A percentile compares a stretch with the other conserved stretches of the same genome.
These are phyloP conservation scores for Didymella keratinophila DNA, from an alignment of 2,329 filamentous ascomycete genomes.

Conservation along the genomic window DNA sequence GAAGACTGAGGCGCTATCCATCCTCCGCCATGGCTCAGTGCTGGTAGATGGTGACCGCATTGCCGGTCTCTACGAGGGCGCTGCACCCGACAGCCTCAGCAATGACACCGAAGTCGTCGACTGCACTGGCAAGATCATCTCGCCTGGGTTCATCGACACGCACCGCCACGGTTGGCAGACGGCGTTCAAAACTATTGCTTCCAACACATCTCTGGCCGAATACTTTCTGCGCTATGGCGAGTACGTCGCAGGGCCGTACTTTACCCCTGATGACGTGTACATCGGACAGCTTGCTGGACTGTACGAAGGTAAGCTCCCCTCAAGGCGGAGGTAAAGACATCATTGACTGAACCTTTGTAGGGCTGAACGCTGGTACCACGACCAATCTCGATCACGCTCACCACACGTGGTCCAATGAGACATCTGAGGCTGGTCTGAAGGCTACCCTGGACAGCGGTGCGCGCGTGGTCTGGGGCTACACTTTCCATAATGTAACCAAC, in stretches of 20 bases:
- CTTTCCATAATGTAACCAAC: constrained; percentile 50
- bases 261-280: constrained; percentile 35
- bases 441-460: constrained; percentile 56
- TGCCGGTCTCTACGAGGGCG: neutral
- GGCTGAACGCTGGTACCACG: constrained; percentile 61
- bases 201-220: constrained; percentile 53
- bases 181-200: constrained; percentile 60
- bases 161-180: constrained; percentile 63
- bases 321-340: no score
- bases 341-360: neutral
- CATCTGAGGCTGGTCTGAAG: constrained; percentile 55
- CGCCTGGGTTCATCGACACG: constrained; percentile 65
- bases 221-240: constrained; percentile 28
- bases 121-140: constrained; percentile 56
- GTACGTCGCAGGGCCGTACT: constrained; percentile 1
- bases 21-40: neutral
- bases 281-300: constrained; percentile 49
- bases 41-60: neutral
- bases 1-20: neutral
- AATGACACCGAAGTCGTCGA: neutral
- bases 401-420: constrained; percentile 54
- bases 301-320: constrained; percentile 53
- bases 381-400: constrained; percentile 54
- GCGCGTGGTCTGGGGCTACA: constrained; percentile 55
- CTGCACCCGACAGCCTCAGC: neutral